Conservation (phyloP, 805 yeast species). For the Candida manassasensis region DNA sequence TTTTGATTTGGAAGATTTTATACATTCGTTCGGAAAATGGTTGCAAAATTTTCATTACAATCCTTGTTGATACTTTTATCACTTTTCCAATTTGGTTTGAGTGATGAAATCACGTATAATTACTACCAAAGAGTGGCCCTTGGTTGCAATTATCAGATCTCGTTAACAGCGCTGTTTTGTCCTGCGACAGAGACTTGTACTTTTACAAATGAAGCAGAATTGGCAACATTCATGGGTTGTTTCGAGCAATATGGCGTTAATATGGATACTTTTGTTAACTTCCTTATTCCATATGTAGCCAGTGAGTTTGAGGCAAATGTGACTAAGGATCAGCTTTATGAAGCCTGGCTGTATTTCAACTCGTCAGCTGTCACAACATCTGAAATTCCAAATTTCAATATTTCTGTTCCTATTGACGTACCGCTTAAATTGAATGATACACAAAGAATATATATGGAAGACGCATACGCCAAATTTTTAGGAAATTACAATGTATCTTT, state of each 20-base stretch:
- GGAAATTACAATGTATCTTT: constrained; percentile 43
- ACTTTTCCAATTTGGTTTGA: background rate
- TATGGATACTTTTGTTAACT: too few relatives aligned
- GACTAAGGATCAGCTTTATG: too few relatives aligned
- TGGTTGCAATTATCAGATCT: constrained; percentile 1
- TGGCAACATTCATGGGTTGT: constrained; percentile 31
- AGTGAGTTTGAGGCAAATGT: too few relatives aligned
- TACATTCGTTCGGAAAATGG: too few relatives aligned
- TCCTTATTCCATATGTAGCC: too few relatives aligned
- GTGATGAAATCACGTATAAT: background rate
- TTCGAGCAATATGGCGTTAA: constrained; percentile 9
- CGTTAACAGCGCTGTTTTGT: background rate
- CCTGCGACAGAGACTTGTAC: constrained; percentile 11
- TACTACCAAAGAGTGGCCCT: background rate
- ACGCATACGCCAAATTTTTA: constrained; percentile 29
- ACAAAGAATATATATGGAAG: constrained; percentile 8
- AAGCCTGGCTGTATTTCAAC: too few relatives aligned
- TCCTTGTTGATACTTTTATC: too few relatives aligned
- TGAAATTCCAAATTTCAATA: constrained; percentile 21
- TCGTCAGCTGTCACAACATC: constrained; percentile 12
- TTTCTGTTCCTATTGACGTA: constrained; percentile 13
- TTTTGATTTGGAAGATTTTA: too few relatives aligned
- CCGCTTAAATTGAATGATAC: constrained; percentile 23
- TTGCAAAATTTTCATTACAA: too few relatives aligned
- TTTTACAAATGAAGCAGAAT: constrained; percentile 21